A percentile compares a stretch with the other conserved stretches of the same genome.
phyloP scores from a whole-genome alignment of 305 asterid genomes.

The Plantago coronopus region DNA sequence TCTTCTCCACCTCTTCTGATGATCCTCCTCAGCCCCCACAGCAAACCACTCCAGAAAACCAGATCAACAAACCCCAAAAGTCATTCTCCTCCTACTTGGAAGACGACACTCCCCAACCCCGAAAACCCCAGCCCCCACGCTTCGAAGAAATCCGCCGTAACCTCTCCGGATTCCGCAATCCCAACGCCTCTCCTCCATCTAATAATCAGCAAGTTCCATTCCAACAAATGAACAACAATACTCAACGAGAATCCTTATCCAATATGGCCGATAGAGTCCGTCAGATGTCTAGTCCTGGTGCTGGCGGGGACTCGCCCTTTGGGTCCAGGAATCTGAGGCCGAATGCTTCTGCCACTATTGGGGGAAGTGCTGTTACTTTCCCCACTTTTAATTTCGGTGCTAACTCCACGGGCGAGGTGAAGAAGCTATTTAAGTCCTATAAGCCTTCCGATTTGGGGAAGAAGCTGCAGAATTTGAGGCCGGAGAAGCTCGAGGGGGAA shows the following conservation, averaged over 20 bases:
- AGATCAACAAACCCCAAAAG: constrained; percentile 14
- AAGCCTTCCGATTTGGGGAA: constrained; percentile 38
- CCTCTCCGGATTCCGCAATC: constrained; percentile 38
- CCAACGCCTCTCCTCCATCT: constrained; percentile 21
- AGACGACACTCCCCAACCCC: constrained; percentile 30
- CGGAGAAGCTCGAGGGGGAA: constrained; percentile 44
- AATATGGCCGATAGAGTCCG: constrained; percentile 25
- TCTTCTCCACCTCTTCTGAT: constrained; percentile 24
- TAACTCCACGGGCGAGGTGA: not conserved
- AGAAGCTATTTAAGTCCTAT: constrained; percentile 22
- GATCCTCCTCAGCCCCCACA: constrained; percentile 12
- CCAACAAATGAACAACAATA: constrained; percentile 28
- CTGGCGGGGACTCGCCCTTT: not conserved
- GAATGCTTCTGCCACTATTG: no score
- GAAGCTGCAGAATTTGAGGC: constrained; percentile 54
- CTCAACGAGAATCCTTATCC: not conserved
- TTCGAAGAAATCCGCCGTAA: constrained; percentile 27
- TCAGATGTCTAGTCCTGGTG: constrained; percentile 11
- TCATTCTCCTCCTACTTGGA: constrained; percentile 27
- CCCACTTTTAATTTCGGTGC: constrained; percentile 18
- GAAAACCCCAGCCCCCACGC: constrained; percentile 14
- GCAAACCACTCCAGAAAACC: constrained; percentile 15
- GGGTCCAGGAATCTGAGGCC: no score
- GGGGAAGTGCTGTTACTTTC: not conserved
- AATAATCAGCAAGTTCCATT: constrained; percentile 22